phyloP scores from a whole-genome alignment of 179 eudicot species.

The Beta macrorhiza region DNA sequence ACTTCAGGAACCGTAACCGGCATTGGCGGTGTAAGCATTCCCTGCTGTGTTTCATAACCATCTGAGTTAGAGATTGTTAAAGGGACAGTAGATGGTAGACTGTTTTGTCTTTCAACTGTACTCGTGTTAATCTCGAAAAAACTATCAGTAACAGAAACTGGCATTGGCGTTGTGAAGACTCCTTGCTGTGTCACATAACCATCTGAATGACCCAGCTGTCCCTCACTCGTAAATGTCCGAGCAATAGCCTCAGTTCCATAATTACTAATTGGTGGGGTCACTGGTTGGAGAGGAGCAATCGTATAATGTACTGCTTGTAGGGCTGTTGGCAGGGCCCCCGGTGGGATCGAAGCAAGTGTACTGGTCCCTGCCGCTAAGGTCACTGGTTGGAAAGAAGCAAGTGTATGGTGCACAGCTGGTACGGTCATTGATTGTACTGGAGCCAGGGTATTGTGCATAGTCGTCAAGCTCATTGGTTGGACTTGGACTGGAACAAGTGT shows the following conservation, averaged over 20 bases:
- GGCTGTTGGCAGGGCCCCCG: slow-evolving; percentile 21
- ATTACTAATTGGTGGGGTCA: slow-evolving; percentile 19
- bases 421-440: slow-evolving; percentile 27
- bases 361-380: slow-evolving; percentile 15
- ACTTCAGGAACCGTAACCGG: slow-evolving; percentile 18
- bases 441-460: slow-evolving; percentile 24
- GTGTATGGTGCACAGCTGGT: slow-evolving; percentile 26
- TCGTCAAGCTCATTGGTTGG: slow-evolving; percentile 25
- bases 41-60: slow-evolving; percentile 30
- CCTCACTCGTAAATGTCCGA: slow-evolving; percentile 22
- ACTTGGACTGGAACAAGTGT: slow-evolving; percentile 25
- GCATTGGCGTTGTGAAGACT: slow-evolving; percentile 23
- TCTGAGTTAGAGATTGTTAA: neutral
- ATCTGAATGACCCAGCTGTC: slow-evolving; percentile 24
- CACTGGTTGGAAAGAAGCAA: slow-evolving; percentile 26
- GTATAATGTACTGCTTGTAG: slow-evolving; percentile 29
- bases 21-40: slow-evolving; percentile 24
- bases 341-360: slow-evolving; percentile 24
- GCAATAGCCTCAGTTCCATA: slow-evolving; percentile 21
- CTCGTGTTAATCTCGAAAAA: no score
- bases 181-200: slow-evolving; percentile 29
- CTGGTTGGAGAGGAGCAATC: slow-evolving; percentile 21
- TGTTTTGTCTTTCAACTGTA: neutral
- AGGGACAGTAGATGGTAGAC: slow-evolving; percentile 17
- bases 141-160: neutral